Base-by-base conservation (phyloP, 176 grass and related monocot species). In the Phoenix dactylifera region DNA sequence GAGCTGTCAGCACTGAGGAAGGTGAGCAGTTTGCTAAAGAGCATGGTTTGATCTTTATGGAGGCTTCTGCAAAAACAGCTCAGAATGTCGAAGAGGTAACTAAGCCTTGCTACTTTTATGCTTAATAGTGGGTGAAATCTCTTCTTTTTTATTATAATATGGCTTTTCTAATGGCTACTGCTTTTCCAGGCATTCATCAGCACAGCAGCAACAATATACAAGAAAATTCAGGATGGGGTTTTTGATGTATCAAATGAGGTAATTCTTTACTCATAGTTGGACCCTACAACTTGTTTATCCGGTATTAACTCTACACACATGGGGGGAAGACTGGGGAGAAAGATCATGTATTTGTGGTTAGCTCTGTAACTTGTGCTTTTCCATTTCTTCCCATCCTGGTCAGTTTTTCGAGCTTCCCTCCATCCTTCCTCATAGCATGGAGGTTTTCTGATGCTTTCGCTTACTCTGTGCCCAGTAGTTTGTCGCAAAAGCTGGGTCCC, bases 181-280 rank as follows among this genome's bases (percentile, higher is more conserved):
- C 16, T 32, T 68, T 79, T 51, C 2, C 74, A 89, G 86, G 86
- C 63, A 26, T 89, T 89, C 6, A 73, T 89, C 29, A 82, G 74
- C 71, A 89, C 82, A 22, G 82, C 86, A 58, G 78, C 75, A 48
- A 76, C 75, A n/a, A 82, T 89, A 61, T 85, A 85, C 75, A 89
- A 89, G 72, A 89, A 89, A 70, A 89, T 85, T 26, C 86, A 85
- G 28, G 86, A 89, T 63, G 86, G 86, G 50, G 86, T 85, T 18
- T 82, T 89, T 24, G 86, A 89, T 51, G 82, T 85, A 82, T 89
- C 82, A 57, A 89, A 89, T 76, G 86, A 89, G 82, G 82, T 85
- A 25, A 18, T 32, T 19, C 69, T 76, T 30, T 17, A 18, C 6
- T 7, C n/a, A 20, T 17, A 54, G 9, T 20, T 54, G 52, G 5